Base-by-base conservation (phyloP, 768 basidiomycete species). In the Mycena indigotica region DNA sequence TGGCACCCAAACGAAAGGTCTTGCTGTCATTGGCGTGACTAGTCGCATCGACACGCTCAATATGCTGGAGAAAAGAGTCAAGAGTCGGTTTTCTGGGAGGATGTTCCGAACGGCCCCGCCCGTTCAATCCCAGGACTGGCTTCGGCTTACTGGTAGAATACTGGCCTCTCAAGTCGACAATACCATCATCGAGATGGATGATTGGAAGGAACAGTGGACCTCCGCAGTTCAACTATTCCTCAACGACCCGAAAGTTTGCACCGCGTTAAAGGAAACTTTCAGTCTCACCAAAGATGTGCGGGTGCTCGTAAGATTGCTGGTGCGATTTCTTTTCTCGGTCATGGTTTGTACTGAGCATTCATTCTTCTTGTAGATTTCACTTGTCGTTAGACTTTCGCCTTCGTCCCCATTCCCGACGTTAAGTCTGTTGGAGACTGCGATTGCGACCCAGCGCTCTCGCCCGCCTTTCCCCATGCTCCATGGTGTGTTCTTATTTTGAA, bases 41-140 rank as follows among this genome's bases (percentile, higher is more conserved):
- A 86, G 85, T 28, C 86, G 95, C 8, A 81, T 95, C 23, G 95
- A 98, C 66, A 89, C 93, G 17, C 82, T 98, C 57, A 89, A 91
- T 61, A 73, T 91, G 2, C 78, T 99, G 17, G 97, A 99, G 71
- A 99, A 99, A 71, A 82, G 97, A 41, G 97, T 99, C 50, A 97
- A 98, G 73, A 97, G 94, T 62, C 85, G 97, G 3, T 99, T 98
- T 74, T 98, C 95, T 1, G 93, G 95, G 28, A 81, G 97, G 54
- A 91, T 93, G 65, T 79, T 95, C 55, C 84, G 92, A 46, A 87
- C 92, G 5, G 81, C 85, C 0, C 83, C 89, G 15, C 85, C 87
- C 2, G 66, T 74, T 4, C 75, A 73, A 8, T 57, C 85, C 1
- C 71, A 75, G 3, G 73, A 72, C 17, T 89, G 87, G 79, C 67